Base-by-base conservation (phyloP, 1,284 basidiomycete species). In the Ganoderma leucocontextum region DNA sequence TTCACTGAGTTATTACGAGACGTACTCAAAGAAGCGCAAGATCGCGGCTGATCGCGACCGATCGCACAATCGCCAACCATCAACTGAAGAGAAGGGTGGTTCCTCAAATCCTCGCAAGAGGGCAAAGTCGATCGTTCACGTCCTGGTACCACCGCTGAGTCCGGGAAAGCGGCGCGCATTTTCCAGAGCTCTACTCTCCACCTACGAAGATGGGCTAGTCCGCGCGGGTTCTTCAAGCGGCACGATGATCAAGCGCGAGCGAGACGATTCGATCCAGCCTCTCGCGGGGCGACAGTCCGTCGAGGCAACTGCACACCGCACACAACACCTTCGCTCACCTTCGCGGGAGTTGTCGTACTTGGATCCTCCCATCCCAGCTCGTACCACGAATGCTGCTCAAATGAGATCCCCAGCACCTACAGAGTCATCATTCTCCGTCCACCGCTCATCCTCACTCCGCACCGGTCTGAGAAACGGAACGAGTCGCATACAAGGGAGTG, bases 261-360 rank as follows among this genome's bases (percentile, higher is more conserved):
- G 35, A 38, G 19, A 58, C 3, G 35, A 22, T 17, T 35, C 35
- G 2, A 17, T 58, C 17, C 55, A 38, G 35, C 55, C 35, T n/a
- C 35, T 36, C 7, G 17, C 7, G 7, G 9, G 3, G 19, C 52
- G n/a, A 7, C 29, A 29, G 29, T 33, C 52, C 7, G 22, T 3
- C 1, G 29, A 53, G 3, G n/a, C 29, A 9, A 8, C 33, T n/a
- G 55, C n/a, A 9, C 55, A 12, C 4, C 4, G 10, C 19, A 13
- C 7, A 5, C 52, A 33, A 19, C 17, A 58, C 9, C 55, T 57
- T 35, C 33, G 55, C 55, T 57, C 35, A 17, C 33, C 2, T 13
- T 58, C 55, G 19, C 33, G 55, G n/a, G 55, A 38, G 19, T 17
- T 58, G 35, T 58, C 55, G 19, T 58, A 58, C 35, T 22, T 22